Evolutionary conservation across 2,329 filamentous ascomycete species (phyloP).

Genomic region (Fusarium cyanostomum): DNA sequence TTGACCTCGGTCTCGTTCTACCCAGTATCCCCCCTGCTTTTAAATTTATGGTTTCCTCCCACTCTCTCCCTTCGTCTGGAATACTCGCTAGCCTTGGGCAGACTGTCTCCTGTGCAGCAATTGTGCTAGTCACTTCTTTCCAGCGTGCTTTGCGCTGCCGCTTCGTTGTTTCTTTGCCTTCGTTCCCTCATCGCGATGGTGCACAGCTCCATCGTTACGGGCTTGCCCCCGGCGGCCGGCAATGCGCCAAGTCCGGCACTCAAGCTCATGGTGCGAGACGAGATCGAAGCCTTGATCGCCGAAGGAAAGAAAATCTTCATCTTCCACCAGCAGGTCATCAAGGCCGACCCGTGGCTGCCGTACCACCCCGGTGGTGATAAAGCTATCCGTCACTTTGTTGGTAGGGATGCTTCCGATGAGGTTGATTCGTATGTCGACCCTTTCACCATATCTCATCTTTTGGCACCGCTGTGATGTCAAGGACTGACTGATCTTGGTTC

Average conservation of each 20-base stretch:
- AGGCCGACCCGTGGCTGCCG: slow-evolving; percentile 85
- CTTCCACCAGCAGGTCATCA: slow-evolving; percentile 81
- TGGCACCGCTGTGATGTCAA: not conserved
- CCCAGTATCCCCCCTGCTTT: not conserved
- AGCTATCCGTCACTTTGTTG: slow-evolving; percentile 92
- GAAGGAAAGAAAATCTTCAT: slow-evolving; percentile 83
- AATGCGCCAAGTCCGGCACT: slow-evolving; percentile 41
- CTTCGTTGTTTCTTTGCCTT: not conserved
- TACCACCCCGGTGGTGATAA: slow-evolving; percentile 95
- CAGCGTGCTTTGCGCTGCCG: not conserved
- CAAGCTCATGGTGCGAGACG: slow-evolving; percentile 51
- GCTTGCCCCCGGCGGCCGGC: slow-evolving; percentile 28
- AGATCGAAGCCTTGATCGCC: slow-evolving; percentile 79
- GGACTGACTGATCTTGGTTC: slow-evolving; percentile 19
- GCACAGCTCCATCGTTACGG: slow-evolving; percentile 31
- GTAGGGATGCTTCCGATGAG: slow-evolving; percentile 93
- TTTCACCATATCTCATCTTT: not conserved
- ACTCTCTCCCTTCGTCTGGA: not conserved
- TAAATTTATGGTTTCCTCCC: slow-evolving; percentile 2
- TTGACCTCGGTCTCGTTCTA: slow-evolving; percentile 17
- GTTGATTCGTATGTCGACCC: slow-evolving; percentile 76
- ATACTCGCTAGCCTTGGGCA: not conserved
- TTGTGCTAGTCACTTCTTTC: slow-evolving; percentile 3
- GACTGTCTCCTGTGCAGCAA: slow-evolving; percentile 6
- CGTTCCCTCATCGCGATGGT: slow-evolving; percentile 11